Conservation (phyloP, 192 early-diverging fungal genomes). For the Backusella westeae region DNA sequence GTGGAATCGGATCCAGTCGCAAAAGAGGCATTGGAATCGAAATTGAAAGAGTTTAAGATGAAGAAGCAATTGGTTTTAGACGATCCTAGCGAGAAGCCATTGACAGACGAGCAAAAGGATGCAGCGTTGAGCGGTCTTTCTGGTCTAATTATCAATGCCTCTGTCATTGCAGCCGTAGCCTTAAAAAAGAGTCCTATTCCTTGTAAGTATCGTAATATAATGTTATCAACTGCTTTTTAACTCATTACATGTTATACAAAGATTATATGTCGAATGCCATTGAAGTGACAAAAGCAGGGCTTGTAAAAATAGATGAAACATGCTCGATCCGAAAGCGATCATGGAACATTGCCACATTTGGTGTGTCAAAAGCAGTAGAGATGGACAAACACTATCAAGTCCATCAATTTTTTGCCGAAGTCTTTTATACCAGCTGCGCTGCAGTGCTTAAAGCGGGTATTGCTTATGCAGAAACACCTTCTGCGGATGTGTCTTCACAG, state of each 20-base stretch:
- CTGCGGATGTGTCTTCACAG: neutral
- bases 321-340: slow-evolving; percentile 48
- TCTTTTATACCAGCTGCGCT: slow-evolving; percentile 39
- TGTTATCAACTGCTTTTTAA: neutral
- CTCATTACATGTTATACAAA: neutral
- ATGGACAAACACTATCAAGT: slow-evolving; percentile 54
- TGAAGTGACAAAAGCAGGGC: slow-evolving; percentile 32
- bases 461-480: slow-evolving; percentile 45
- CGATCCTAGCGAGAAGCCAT: neutral
- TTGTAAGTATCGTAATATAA: neutral
- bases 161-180: slow-evolving; percentile 42
- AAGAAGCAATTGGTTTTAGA: slow-evolving; percentile 5
- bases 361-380: slow-evolving; percentile 49
- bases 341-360: slow-evolving; percentile 46
- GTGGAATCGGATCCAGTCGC: slow-evolving; percentile 23
- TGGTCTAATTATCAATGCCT: slow-evolving; percentile 39
- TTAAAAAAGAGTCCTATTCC: slow-evolving; percentile 55
- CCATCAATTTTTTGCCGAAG: slow-evolving; percentile 49
- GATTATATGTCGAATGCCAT: slow-evolving; percentile 41
- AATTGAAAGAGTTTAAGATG: slow-evolving; percentile 18
- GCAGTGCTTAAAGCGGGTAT: slow-evolving; percentile 50
- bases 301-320: slow-evolving; percentile 42
- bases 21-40: slow-evolving; percentile 18
- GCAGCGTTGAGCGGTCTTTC: slow-evolving; percentile 14
- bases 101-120: neutral